Conservation (phyloP, 768 basidiomycete species). For the Lactarius psammicola region DNA sequence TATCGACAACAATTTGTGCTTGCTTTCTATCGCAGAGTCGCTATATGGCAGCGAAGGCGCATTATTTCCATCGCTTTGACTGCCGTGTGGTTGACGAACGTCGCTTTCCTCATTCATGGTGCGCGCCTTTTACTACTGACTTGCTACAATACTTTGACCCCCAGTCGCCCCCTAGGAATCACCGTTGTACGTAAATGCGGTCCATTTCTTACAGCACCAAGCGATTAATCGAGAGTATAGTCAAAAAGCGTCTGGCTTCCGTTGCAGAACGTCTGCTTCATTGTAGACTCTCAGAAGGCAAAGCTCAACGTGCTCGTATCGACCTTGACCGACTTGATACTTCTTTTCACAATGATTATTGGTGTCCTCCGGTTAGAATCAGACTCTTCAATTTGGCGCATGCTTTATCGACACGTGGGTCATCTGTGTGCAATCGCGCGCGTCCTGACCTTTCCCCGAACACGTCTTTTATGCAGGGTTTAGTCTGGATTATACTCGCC, state of each 20-base stretch:
- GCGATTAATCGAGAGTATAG: not conserved
- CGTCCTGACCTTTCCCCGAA: not conserved
- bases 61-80: not conserved
- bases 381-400: not conserved
- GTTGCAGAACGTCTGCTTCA: not conserved
- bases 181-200: not conserved
- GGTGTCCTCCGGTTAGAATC: slow-evolving; percentile 4
- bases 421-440: not conserved
- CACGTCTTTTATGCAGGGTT: not conserved
- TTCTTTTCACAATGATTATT: slow-evolving; percentile 11
- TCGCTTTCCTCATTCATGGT: slow-evolving; percentile 13
- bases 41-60: slow-evolving; percentile 6
- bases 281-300: not conserved
- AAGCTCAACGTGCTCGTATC: slow-evolving; percentile 5
- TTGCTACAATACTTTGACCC: not conserved
- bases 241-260: slow-evolving; percentile 5
- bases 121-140: not conserved
- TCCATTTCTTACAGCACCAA: not conserved
- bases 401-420: slow-evolving; percentile 11
- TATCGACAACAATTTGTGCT: not conserved
- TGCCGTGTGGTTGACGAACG: slow-evolving; percentile 12
- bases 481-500: slow-evolving; percentile 6
- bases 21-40: too few relatives aligned
- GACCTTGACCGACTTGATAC: slow-evolving; percentile 7
- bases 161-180: not conserved